phyloP scores from a whole-genome alignment of 331 rosid species.

The Dryas integrifolia region DNA sequence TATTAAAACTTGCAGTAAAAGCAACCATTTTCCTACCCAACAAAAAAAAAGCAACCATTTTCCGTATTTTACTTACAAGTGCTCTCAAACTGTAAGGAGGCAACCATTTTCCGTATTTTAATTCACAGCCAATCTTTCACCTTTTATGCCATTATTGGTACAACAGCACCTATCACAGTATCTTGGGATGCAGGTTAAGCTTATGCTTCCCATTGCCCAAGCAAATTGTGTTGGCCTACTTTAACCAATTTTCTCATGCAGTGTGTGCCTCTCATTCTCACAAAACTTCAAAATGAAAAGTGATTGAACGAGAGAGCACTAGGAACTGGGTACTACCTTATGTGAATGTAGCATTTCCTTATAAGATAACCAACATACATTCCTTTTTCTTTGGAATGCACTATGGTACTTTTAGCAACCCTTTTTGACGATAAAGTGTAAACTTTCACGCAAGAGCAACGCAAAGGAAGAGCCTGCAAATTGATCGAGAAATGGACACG shows the following conservation, averaged over 20 bases:
- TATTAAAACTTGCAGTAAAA: neutral
- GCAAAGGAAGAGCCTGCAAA: conserved; percentile 12
- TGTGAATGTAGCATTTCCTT: neutral
- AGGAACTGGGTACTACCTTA: neutral
- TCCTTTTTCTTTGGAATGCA: conserved; percentile 15
- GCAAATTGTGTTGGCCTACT: neutral
- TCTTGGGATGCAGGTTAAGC: neutral
- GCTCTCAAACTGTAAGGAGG: conserved; percentile 1
- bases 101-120: neutral
- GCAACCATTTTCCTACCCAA: neutral
- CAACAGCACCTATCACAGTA: neutral
- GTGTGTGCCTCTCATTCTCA: conserved; percentile 6
- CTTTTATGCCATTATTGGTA: neutral
- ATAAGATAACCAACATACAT: neutral
- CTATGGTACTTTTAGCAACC: neutral
- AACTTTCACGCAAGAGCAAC: conserved; percentile 20
- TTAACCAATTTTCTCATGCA: neutral
- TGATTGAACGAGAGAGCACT: neutral
- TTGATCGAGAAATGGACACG: conserved; percentile 42
- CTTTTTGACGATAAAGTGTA: conserved; percentile 14
- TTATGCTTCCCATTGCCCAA: conserved; percentile 8
- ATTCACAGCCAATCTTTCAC: conserved; percentile 5
- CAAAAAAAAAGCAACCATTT: neutral
- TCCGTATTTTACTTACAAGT: neutral
- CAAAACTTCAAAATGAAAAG: too few species aligned